Evolutionary conservation across 345 rosid genomes (phyloP), one percentile per base, ranked within the genome.

Genomic region (Barbarea vulgaris): DNA sequence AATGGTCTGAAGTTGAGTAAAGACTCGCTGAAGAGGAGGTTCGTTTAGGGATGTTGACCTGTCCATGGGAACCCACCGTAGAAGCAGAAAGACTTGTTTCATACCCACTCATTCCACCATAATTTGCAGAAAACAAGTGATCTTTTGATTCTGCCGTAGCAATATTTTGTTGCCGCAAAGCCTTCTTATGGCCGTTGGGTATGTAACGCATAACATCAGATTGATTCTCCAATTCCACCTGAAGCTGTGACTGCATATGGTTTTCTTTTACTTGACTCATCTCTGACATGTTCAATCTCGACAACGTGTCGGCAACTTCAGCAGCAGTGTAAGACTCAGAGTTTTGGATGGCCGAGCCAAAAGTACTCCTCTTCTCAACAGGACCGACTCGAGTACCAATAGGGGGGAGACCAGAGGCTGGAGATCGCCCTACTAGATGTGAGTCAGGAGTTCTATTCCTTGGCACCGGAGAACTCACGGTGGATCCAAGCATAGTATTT

Each of bases 401-500:
- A 41, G 86, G 90, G 53, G 92, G 91, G 72, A 87, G 87, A 67
- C 87, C 86, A 67, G 83, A 77, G 72, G 83, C 81, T 33, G 86
- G 48, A 53, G 88, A 81, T 79, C 93, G 79, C 53, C 87, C 93
- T 36, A 61, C 75, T 42, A 84, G 64, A 78, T 86, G 84, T 37
- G 82, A 81, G 62, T 95, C 97, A 70, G 96, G 88, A 66, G 89
- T 87, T 77, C 85, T 80, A 77, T 84, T 90, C 77, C 93, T 86
- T 10, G 95, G 82, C 30, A 86, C 78, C 53, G 87, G 86, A 72
- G 95, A 81, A 72, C 85, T 89, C 69, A 84, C 64, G 56, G 83
- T 81, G 72, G 94, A 76, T 62, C 88, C 86, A 22, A 72, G 63
- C 54, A 80, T 80, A 53, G 84, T 71, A 73, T 80, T 83, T 77